Percentiles rank a stretch among this genome's conserved stretches.
These are phyloP conservation scores for Yarrowia divulgata DNA, from an alignment of 805 yeast genomes.

Conservation along the genomic window DNA sequence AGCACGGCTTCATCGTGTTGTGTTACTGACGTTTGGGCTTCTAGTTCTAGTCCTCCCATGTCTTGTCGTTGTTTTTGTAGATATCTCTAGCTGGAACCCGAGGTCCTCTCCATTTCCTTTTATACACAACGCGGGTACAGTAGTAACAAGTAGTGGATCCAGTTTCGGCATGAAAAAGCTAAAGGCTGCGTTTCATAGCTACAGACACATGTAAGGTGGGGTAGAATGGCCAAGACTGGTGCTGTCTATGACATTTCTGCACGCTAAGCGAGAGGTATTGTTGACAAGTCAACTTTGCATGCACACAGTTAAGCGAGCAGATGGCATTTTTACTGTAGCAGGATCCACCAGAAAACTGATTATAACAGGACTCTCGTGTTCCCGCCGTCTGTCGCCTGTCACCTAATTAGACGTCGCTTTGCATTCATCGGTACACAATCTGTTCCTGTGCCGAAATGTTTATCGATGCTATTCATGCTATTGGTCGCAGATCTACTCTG, in stretches of 20 bases:
- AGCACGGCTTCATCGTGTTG: constrained; percentile 43
- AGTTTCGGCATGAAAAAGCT: constrained; percentile 5
- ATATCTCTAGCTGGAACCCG: neutral
- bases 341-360: neutral
- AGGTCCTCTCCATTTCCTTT: neutral
- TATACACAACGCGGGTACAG: neutral
- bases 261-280: neutral
- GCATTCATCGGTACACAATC: constrained; percentile 8
- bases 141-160: neutral
- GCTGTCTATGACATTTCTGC: neutral
- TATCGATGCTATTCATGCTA: neutral
- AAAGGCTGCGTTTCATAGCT: neutral
- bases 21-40: constrained; percentile 23
- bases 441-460: neutral
- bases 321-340: constrained; percentile 3
- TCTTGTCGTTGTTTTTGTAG: neutral
- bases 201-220: neutral
- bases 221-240: neutral
- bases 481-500: constrained; percentile 12
- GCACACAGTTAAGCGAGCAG: neutral
- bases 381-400: neutral
- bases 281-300: neutral
- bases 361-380: no score
- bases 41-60: constrained; percentile 30
- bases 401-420: neutral